Evolutionary conservation across 805 yeast genomes (phyloP), one percentile per base, ranked within the genome.

Genomic region (Saccharomycopsis schoenii): DNA sequence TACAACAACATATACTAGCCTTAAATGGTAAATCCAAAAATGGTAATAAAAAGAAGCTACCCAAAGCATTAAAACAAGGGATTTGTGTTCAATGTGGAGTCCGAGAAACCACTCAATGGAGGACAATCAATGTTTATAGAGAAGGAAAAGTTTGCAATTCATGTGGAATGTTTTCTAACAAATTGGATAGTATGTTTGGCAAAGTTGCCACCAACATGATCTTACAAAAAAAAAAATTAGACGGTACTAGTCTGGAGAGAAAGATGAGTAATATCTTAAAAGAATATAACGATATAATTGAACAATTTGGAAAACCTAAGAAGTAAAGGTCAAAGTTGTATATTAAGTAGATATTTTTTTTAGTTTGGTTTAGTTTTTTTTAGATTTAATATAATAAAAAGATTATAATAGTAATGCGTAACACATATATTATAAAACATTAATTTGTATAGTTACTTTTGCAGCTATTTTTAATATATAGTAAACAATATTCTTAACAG

Each of bases 111-210:
- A 24, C 58, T 15, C 63, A 61, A 55, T 61, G 63, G 63, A 51
- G 63, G 54, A 61, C 63, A 1, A 52, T 51, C 55, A 47, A 52
- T 25, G 21, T 11, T 9, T 29, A 19, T 17, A 21, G 41, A 17
- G 60, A 43, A 17, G 59, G 63, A 10, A 47, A 61, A 43, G 58
- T 61, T 14, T 61, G 63, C 57, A 61, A 61, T 17, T 37, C 58
- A 6, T 61, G 63, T 24, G 63, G 63, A 14, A 52, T 58, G 42
- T 61, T 56, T 29, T 41, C 37, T 15, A 55, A 42, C 2, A 61
- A 61, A 36, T 55, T 61, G 40, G 50, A 40, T n/a, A 37, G 21
- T 24, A 15, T n/a, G 37, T 58, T 24, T 24, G 55, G 58, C 14
- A 47, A 47, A 47, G 36, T 47, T 15, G 52, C 34, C 5, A 47